Evolutionary conservation across 768 basidiomycete genomes (phyloP).

Genomic region (Boletus tomentosulus): DNA sequence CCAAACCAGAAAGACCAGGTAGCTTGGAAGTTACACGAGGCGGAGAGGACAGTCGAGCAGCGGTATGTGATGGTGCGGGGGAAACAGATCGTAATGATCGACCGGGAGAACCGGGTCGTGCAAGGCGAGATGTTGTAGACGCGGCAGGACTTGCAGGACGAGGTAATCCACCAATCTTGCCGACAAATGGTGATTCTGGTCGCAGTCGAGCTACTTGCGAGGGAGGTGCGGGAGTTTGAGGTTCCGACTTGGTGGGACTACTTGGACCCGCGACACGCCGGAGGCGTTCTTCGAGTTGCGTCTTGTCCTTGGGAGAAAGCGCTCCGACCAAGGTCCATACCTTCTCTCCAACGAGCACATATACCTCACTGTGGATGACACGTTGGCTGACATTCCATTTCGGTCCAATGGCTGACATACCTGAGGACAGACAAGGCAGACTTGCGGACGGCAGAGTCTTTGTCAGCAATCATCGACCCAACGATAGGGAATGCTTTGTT

Average conservation of each 20-base stretch:
- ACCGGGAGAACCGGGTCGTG: constrained; percentile 42
- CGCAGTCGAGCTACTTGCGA: constrained; percentile 55
- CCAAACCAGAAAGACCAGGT: constrained; percentile 27
- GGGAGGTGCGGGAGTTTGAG: constrained; percentile 41
- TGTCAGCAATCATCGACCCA: constrained; percentile 80
- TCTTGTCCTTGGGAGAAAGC: constrained; percentile 82
- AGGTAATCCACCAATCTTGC: constrained; percentile 41
- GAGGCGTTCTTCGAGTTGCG: constrained; percentile 86
- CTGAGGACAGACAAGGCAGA: constrained; percentile 80
- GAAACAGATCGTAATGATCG: constrained; percentile 34
- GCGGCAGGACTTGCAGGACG: constrained; percentile 48
- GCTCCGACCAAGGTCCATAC: constrained; percentile 76
- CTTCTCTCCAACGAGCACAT: constrained; percentile 78
- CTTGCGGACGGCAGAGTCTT: constrained; percentile 84
- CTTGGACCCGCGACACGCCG: constrained; percentile 75
- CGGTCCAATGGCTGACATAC: constrained; percentile 38
- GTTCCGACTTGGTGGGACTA: constrained; percentile 36
- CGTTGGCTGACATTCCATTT: constrained; percentile 5
- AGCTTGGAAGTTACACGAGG: constrained; percentile 41
- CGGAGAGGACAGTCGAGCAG: constrained; percentile 48
- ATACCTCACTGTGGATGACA: constrained; percentile 59
- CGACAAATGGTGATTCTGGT: constrained; percentile 46
- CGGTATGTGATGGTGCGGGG: constrained; percentile 33
- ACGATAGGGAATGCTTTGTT: constrained; percentile 73
- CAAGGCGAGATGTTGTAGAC: constrained; percentile 36